phyloP scores from a whole-genome alignment of 805 yeast genomes.

The Tetrapisispora iriomotensis region DNA sequence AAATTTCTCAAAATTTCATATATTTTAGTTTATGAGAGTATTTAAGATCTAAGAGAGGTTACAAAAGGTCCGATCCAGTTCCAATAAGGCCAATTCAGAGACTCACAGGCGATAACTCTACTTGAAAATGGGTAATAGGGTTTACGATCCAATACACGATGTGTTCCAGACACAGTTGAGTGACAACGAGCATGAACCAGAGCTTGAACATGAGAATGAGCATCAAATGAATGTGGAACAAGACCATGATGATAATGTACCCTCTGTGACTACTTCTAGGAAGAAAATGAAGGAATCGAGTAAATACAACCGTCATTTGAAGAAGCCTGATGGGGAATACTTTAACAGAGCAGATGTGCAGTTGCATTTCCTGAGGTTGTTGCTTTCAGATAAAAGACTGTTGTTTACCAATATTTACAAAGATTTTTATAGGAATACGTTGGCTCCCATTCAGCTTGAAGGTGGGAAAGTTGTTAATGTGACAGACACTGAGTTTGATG shows the following conservation, averaged over 20 bases:
- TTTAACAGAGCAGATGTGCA: slow-evolving; percentile 84
- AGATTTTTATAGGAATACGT: slow-evolving; percentile 29
- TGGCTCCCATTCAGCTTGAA: slow-evolving; percentile 27
- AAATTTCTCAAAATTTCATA: too few relatives aligned
- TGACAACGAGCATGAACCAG: neutral
- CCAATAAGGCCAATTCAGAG: neutral
- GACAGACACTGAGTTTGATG: slow-evolving; percentile 29
- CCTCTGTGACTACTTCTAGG: slow-evolving; percentile 6
- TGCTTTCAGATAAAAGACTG: slow-evolving; percentile 52
- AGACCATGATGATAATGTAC: slow-evolving; percentile 7
- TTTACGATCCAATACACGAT: slow-evolving; percentile 30
- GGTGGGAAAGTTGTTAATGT: slow-evolving; percentile 27
- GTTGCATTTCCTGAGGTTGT: slow-evolving; percentile 56
- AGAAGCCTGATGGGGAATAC: slow-evolving; percentile 87
- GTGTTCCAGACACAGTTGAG: slow-evolving; percentile 20
- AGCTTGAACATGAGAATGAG: slow-evolving; percentile 3
- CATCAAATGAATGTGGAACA: slow-evolving; percentile 16
- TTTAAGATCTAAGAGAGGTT: too few relatives aligned
- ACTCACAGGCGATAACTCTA: neutral
- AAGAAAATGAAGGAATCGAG: slow-evolving; percentile 18
- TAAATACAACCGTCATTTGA: slow-evolving; percentile 44
- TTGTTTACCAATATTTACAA: slow-evolving; percentile 62
- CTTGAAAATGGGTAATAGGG: slow-evolving; percentile 23
- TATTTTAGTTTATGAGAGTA: too few relatives aligned
- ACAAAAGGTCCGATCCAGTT: too few relatives aligned